Evolutionary conservation across 2,329 filamentous ascomycete genomes (phyloP), one percentile per base, ranked within the genome.

Genomic region (Dactylonectria estremocensis): DNA sequence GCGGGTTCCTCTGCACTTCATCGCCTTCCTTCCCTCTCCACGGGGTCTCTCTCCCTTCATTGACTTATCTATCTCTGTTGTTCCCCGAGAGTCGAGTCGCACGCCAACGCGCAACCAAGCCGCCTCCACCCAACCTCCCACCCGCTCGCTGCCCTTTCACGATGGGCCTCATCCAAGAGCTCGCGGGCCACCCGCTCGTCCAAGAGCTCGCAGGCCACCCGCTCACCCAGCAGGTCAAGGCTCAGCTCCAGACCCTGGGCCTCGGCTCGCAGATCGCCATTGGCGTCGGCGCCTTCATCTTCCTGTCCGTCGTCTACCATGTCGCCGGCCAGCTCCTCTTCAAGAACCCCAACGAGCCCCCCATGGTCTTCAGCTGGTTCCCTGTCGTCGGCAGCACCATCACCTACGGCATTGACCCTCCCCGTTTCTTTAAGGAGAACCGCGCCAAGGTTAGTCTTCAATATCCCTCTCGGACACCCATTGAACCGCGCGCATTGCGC

Each of bases 321-420:
- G 91, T 98, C 72, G 77, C 93, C 74, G 87, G 87, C 70, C 95
- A 98, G 83, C 75, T 97, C 64, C 84, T 98, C 69, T 90, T 94
- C 84, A 93, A 90, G 83, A 95, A 95, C 75, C 89, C 92, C 58
- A 93, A 95, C 79, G 92, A 95, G 80, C 93, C 93, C 33, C 93
- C 93, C 1, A 75, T 95, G 65, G 92, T 95, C 69, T 95, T 95
- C 81, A 92, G 94, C 81, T 93, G 89, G 89, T 87, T 95, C 77
- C 93, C 93, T 66, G 83, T 97, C 73, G 87, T 99, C 77, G 95
- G 95, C 71, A 98, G 92, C 85, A 98, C 96, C 67, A 86, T 98
- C 76, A 93, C 90, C 50, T 99, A 98, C 83, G 95, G 95, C 81
- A 98, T 98, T 83, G 94, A 98, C 78, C 95, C 95, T 16, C 95